Base-by-base conservation (phyloP, 2,329 filamentous ascomycete genomes). In the Westerdykella sp. region DNA sequence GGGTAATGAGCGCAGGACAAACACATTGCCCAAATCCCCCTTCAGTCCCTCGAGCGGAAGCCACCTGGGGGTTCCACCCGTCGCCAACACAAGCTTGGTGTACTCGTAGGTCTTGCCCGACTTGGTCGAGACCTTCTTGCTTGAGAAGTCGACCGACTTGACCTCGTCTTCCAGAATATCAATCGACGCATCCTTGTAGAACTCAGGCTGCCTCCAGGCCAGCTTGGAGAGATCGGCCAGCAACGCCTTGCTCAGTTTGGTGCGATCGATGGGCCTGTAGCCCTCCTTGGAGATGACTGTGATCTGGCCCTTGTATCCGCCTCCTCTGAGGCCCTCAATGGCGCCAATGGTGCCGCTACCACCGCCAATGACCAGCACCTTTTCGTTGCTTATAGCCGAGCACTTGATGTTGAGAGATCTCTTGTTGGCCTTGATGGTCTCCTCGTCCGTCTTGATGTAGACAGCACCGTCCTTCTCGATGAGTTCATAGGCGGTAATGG, bases 241-340 rank as follows among this genome's bases (percentile, higher is more conserved):
- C 11, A 98, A 75, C 0, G 91, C 88, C 70, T 98, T 98, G 60
- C 90, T 96, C 34, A 98, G 77, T 74, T 97, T 97, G 10, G 93
- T 88, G 15, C 93, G 81, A 70, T 98, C 93, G 56, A 97, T 90
- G 25, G 90, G 90, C 28, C 85, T 77, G 63, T 93, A 85, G 16
- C 86, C 84, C 67, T 98, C 93, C 51, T 79, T 83, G 11, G 86
- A 83, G 57, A 98, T 82, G 57, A 95, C 74, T 1, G 89, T 94
- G 54, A 98, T 82, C 43, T 78, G 73, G 12, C 89, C 91, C 5
- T 75, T 76, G 72, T 83, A 97, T 23, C 90, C 89, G 49, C 84
- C 81, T 50, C 85, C 84, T 35, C 91, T 83, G 13, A 98, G 78
- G 11, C 81, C 85, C 63, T 97, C 88, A 36, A 95, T 73, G 5